Conservation (phyloP, 495 filamentous ascomycete species). For the Echria macrotheca region DNA sequence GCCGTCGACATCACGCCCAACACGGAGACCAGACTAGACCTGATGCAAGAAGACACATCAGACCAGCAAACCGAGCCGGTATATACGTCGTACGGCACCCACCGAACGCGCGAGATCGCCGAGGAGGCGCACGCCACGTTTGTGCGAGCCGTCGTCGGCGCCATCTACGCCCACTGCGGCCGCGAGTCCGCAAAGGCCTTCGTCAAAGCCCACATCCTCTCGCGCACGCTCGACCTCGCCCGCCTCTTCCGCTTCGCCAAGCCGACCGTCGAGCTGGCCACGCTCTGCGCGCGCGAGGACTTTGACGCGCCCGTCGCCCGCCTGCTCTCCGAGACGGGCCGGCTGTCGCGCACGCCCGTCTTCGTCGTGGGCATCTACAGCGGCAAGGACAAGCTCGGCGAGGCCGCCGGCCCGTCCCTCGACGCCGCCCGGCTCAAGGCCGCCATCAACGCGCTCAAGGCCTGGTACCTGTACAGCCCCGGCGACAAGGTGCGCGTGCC, state of each 20-base stretch:
- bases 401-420: conserved; percentile 70
- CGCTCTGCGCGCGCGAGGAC: conserved; percentile 78
- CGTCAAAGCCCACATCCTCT: conserved; percentile 74
- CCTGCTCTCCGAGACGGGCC: conserved; percentile 81
- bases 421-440: conserved; percentile 72
- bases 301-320: conserved; percentile 85
- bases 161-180: conserved; percentile 76
- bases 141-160: conserved; percentile 73
- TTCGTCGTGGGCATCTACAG: conserved; percentile 93
- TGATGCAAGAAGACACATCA: not conserved
- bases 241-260: conserved; percentile 75
- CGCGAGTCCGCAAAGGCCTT: conserved; percentile 68
- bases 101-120: conserved; percentile 22
- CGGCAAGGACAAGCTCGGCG: conserved; percentile 81
- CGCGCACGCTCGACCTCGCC: conserved; percentile 68
- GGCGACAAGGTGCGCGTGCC: conserved; percentile 60
- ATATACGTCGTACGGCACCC: conserved; percentile 24
- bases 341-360: conserved; percentile 73
- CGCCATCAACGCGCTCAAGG: conserved; percentile 75
- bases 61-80: conserved; percentile 6
- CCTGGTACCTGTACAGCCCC: conserved; percentile 94
- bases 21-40: conserved; percentile 2
- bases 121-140: conserved; percentile 53
- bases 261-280: conserved; percentile 72
- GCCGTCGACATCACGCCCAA: conserved; percentile 22